Percentiles rank a stretch among this genome's conserved stretches.
Conservation (phyloP, 2,329 filamentous ascomycete genomes). For the Arthrobotrys musiformis region DNA sequence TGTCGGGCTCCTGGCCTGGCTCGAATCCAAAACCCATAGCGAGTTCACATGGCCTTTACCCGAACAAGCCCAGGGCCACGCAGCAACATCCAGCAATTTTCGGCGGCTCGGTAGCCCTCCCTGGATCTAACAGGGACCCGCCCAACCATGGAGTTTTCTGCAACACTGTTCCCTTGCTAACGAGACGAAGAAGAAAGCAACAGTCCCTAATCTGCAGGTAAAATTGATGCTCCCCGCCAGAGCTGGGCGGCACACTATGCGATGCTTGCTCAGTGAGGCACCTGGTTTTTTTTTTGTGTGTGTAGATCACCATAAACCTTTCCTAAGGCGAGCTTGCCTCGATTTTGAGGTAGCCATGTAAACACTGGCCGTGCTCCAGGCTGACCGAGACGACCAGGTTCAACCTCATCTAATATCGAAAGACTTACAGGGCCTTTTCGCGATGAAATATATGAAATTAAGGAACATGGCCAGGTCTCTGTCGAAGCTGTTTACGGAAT, state of each 20-base stretch:
- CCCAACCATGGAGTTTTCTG: slow-evolving; percentile 53
- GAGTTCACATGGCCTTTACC: slow-evolving; percentile 11
- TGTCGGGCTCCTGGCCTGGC: neutral
- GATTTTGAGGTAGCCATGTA: slow-evolving; percentile 16
- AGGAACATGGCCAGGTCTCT: slow-evolving; percentile 26
- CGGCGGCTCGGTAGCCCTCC: slow-evolving; percentile 38
- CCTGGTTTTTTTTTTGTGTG: slow-evolving; percentile 17
- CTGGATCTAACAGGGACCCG: slow-evolving; percentile 49
- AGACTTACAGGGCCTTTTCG: slow-evolving; percentile 16
- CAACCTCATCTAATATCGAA: slow-evolving; percentile 36
- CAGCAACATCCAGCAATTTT: neutral
- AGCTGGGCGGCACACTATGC: slow-evolving; percentile 49
- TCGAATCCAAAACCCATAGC: neutral
- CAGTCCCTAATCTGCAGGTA: slow-evolving; percentile 55
- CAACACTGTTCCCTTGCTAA: slow-evolving; percentile 52
- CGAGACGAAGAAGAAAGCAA: slow-evolving; percentile 47
- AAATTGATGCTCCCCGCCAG: slow-evolving; percentile 55
- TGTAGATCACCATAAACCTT: slow-evolving; percentile 31
- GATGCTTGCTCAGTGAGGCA: slow-evolving; percentile 27
- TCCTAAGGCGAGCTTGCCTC: slow-evolving; percentile 33
- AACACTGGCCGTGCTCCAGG: slow-evolving; percentile 16
- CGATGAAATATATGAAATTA: slow-evolving; percentile 40
- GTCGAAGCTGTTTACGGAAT: slow-evolving; percentile 18
- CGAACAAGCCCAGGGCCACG: slow-evolving; percentile 30
- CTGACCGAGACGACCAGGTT: slow-evolving; percentile 10